Conservation (phyloP, 2,329 filamentous ascomycete species). For the Hypoxylon sp. region DNA sequence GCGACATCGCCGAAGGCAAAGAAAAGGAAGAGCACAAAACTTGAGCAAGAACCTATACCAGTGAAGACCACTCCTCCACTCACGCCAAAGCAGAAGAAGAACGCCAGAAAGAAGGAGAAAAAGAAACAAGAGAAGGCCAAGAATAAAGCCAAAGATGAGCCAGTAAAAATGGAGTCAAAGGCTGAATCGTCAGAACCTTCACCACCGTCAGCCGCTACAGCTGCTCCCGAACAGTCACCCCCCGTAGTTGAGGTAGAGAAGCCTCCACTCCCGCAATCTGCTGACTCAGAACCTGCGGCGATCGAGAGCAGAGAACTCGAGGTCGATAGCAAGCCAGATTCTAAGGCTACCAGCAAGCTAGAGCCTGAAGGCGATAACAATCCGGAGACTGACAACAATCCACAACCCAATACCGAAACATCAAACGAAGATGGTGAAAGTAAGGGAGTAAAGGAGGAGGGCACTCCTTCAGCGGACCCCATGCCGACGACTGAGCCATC, state of each 20-base stretch:
- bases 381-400: conserved; percentile 21
- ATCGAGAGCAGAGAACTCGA: conserved; percentile 33
- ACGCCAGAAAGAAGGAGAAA: conserved; percentile 38
- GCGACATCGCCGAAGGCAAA: conserved; percentile 43
- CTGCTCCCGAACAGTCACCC: conserved; percentile 14
- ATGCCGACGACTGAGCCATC: conserved; percentile 25
- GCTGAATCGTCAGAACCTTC: conserved; percentile 26
- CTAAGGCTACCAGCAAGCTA: conserved; percentile 24
- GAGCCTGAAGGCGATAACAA: conserved; percentile 31
- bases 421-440: conserved; percentile 24
- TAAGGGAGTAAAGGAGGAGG: conserved; percentile 35
- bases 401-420: conserved; percentile 22
- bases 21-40: conserved; percentile 28
- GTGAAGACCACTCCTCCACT: conserved; percentile 14
- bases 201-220: conserved; percentile 11
- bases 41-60: conserved; percentile 27
- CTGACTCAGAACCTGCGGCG: conserved; percentile 8
- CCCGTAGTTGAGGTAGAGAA: conserved; percentile 16
- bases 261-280: conserved; percentile 9
- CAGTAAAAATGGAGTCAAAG: conserved; percentile 31
- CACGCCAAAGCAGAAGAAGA: conserved; percentile 34
- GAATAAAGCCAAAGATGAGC: conserved; percentile 37
- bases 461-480: conserved; percentile 11
- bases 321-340: conserved; percentile 28
- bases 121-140: conserved; percentile 37